A percentile compares a stretch with the other conserved stretches of the same genome.
Evolutionary conservation across 1,284 basidiomycete genomes (phyloP).

Genomic region (Microbotryomycetes sp.): DNA sequence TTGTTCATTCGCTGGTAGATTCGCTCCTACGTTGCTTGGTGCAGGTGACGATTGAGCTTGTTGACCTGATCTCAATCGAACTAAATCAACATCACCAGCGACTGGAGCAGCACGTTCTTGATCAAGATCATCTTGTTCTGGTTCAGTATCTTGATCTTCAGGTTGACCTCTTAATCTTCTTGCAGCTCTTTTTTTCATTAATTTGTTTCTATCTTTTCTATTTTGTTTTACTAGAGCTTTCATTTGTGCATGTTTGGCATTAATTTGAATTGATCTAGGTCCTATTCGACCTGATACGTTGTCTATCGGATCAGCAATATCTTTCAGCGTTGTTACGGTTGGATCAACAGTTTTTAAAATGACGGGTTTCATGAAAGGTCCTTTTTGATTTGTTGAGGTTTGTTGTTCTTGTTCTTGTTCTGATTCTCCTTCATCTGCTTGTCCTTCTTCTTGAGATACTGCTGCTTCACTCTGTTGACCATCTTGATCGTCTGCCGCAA

Average conservation of each 20-base stretch:
- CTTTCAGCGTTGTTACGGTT: constrained; percentile 21
- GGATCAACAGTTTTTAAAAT: constrained; percentile 16
- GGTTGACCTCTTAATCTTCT: constrained; percentile 10
- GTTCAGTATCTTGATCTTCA: not conserved
- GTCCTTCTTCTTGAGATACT: not conserved
- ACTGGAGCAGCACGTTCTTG: not conserved
- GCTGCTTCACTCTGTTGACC: not conserved
- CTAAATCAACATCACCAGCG: not conserved
- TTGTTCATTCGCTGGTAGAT: not conserved
- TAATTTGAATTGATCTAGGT: constrained; percentile 14
- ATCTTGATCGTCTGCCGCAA: not conserved
- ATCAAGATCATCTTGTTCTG: constrained; percentile 6
- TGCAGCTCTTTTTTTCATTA: constrained; percentile 12
- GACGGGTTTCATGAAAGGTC: too few species aligned
- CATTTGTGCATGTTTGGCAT: constrained; percentile 1
- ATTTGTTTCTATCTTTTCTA: not conserved
- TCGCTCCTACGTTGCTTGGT: not conserved
- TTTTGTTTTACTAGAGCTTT: constrained; percentile 6
- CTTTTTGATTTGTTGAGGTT: too few species aligned
- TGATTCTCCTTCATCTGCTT: not conserved
- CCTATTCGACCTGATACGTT: constrained; percentile 13
- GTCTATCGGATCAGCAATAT: constrained; percentile 15
- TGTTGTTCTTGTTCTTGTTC: too few species aligned
- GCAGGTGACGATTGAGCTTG: not conserved
- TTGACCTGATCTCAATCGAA: too few species aligned